Base-by-base conservation (phyloP, 768 basidiomycete genomes). In the Auricularia cornea region DNA sequence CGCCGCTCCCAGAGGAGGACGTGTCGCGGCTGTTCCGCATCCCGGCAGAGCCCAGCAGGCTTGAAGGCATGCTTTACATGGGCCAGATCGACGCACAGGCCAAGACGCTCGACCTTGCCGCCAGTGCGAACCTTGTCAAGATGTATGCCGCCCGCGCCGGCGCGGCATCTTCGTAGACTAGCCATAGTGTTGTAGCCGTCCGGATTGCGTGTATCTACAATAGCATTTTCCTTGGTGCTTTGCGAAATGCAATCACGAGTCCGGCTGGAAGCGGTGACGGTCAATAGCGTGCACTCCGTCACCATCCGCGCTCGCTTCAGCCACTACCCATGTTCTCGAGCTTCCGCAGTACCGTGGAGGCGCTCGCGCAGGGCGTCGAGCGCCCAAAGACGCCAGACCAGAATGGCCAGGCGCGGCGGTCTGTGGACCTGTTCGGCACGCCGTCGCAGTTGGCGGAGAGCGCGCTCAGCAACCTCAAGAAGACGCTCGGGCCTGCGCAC, bases 81-180 rank as follows among this genome's bases (percentile, higher is more conserved):
- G 94, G 93, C 14, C 91, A 92, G 77, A 84, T 95, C 66, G 94
- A 96, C 74, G 90, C 84, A 8, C 86, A 90, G 68, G 89, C 87
- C 38, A 89, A 87, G 80, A 88, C 82, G 62, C 77, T 96, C 66
- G 77, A 72, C 26, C 90, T 83, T 60, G 81, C 82, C 64, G 84
- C 86, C 31, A 81, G 82, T 56, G 72, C 79, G 20, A 81, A 78
- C 28, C 73, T 96, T 64, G 87, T 90, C n/a, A 92, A 92, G 77
- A 93, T 92, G 88, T 95, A 90, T 70, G 86, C 82, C 0, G 83
- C 87, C 1, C 67, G 65, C 59, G 66, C 54, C 28, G 54, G 54
- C 54, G 11, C 44, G 10, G 16, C 44, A 18, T 48, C 44, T 20
- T 1, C 44, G 10, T 48, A 48, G 44, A 20, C 16, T 18, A 48